Evolutionary conservation across 2,329 filamentous ascomycete genomes (phyloP), one percentile per base, ranked within the genome.

Genomic region (Fusarium veterinarium): DNA sequence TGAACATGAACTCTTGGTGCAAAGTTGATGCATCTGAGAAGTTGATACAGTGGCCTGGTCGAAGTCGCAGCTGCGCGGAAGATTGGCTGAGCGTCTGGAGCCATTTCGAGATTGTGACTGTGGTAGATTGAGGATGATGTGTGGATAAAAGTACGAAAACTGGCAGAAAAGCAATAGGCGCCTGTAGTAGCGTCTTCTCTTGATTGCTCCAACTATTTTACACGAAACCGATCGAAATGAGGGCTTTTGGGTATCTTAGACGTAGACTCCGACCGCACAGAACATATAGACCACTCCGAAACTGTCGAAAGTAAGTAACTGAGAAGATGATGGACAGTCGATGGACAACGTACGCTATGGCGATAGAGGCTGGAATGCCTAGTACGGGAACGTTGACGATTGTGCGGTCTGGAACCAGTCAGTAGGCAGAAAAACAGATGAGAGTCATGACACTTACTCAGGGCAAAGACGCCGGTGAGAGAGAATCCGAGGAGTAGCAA

Each of bases 271-370:
- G 81, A 96, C 96, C 68, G 95, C 96, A 84, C 96, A 99, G 85
- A 99, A 98, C 92, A 98, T 97, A 85, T 96, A 98, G 49, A 99
- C 95, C 56, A 95, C 92, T 77, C 96, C 96, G 83, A 97, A 93
- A 56, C 95, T 98, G 79, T 16, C 30, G 33, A 35, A 17, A 31
- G 77, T 60, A 80, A 80, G 59, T 46, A 57, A 37, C 30, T 31
- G 41, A 53, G 17, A 45, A n/a, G 49, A 35, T 46, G 38, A 64
- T 53, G 16, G 51, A 62, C 1, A 8, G 11, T 49, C 6, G 28
- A 23, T 35, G 58, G 52, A 40, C 42, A 56, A 85, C 93, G 79
- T 91, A 98, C 95, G 93, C 95, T 85, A 98, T 90, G 71, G 95
- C 92, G 77, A 97, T 81, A 68, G 95, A 97, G 71, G 96, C 95